Base-by-base conservation (phyloP, 257 asterid species). In the Agastache rugosa region DNA sequence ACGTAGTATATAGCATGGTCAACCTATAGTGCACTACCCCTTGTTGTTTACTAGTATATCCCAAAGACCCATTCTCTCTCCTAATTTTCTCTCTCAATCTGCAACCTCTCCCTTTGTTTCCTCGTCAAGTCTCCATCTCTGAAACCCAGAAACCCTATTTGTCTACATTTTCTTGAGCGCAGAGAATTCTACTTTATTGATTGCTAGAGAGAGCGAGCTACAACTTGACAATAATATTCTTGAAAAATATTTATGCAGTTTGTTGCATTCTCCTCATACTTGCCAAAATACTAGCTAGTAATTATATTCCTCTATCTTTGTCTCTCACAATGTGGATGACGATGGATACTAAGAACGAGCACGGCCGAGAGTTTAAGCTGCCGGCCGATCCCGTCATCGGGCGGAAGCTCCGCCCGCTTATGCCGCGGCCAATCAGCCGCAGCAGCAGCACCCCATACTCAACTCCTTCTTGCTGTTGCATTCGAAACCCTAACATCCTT, bases 101-200 rank as follows among this genome's bases (percentile, higher is more conserved):
- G 61, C 73, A 17, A 22, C 63, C 73, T 37, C 72, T 75, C 82
- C 70, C 74, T 73, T 77, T 80, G 82, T 79, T 78, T 72, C 80
- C 84, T 47, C 48, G 86, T 76, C 76, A 74, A 41, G 87, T 85
- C 90, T 67, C 67, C 79, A 0, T 83, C 86, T 77, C 84, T 76
- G 50, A 62, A 71, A 69, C 77, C 64, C 76, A 61, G 42, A 51
- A 59, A 59, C 71, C 81, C 70, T 82, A 71, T 77, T 79, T 82
- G 85, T 82, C 86, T 76, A 42, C 76, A 35, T 54, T 39, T 77
- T 78, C 81, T 75, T 62, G 51, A 54, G 27, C 72, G 1, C 16
- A n/a, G 72, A 51, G 77, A 80, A 48, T 77, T 72, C 72, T 72
- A 55, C 75, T 75, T 74, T 69, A 17, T 42, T 37, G 12, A 55